Percentiles rank a stretch among this genome's conserved stretches.
Evolutionary conservation across 2,329 filamentous ascomycete species (phyloP).

Genomic region (Iodosphaeria phyllophila): DNA sequence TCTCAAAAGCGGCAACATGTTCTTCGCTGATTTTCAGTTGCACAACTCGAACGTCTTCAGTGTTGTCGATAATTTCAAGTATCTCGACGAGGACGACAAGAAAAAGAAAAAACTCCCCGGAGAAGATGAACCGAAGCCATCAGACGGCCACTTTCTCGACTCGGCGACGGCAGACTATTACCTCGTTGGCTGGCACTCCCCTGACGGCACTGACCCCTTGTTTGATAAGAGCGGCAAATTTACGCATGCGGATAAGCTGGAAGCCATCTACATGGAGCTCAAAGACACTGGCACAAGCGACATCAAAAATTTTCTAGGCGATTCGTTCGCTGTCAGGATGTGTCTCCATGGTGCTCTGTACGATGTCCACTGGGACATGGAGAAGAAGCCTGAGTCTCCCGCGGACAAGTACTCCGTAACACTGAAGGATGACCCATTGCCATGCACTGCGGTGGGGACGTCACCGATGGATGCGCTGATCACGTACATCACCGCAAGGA

Average conservation of each 20-base stretch:
- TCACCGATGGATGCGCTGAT: constrained; percentile 20
- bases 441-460: too few species aligned
- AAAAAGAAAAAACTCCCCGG: too few species aligned
- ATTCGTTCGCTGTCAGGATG: constrained; percentile 6
- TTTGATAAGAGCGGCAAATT: constrained; percentile 6
- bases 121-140: too few species aligned
- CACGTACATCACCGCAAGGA: constrained; percentile 15
- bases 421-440: too few species aligned
- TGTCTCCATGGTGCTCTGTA: constrained; percentile 20
- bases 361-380: constrained; percentile 15
- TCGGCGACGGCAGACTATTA: constrained; percentile 17
- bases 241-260: too few species aligned
- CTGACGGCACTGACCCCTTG: constrained; percentile 7
- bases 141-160: constrained; percentile 9
- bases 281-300: too few species aligned
- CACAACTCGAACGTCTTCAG: constrained; percentile 22
- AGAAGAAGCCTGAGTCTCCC: constrained; percentile 11
- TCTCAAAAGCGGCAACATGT: constrained; percentile 10
- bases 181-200: constrained; percentile 20
- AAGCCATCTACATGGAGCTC: too few species aligned
- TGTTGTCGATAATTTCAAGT: constrained; percentile 19
- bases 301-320: too few species aligned
- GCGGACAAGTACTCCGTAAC: constrained; percentile 14
- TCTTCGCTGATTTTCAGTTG: constrained; percentile 21
- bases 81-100: constrained; percentile 5